phyloP scores from a whole-genome alignment of 257 asterid genomes.

The Solanum phureja region DNA sequence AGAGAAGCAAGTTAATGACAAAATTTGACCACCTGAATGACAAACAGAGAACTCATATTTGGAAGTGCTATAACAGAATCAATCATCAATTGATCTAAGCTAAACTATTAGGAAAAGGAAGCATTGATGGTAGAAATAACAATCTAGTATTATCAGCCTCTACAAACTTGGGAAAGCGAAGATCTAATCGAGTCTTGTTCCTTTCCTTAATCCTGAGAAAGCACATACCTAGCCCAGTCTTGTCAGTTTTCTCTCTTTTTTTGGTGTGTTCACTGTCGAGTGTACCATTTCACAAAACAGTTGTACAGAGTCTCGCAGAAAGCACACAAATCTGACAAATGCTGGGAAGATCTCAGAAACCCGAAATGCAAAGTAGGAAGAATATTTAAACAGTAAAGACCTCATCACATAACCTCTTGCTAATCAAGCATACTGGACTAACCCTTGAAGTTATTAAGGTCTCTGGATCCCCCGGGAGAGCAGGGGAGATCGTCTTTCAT shows the following conservation, averaged over 20 bases:
- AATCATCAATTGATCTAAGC: neutral
- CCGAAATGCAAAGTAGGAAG: neutral
- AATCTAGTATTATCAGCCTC: neutral
- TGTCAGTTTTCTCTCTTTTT: neutral
- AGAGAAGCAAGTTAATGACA: neutral
- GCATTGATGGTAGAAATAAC: neutral
- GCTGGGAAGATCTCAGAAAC: neutral
- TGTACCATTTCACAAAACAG: neutral
- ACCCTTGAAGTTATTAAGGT: neutral
- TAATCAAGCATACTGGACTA: neutral
- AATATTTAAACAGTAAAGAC: neutral
- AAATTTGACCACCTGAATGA: neutral
- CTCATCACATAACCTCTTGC: neutral
- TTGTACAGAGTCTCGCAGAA: neutral
- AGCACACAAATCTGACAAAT: neutral
- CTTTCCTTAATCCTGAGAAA: neutral
- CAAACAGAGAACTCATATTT: neutral
- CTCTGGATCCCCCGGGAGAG: neutral
- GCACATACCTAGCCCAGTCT: neutral
- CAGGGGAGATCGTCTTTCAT: neutral
- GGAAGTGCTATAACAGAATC: neutral
- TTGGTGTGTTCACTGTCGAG: neutral
- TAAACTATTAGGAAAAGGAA: neutral
- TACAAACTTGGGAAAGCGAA: neutral
- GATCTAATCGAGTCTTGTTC: neutral